Base-by-base conservation (phyloP, 148 eudicot genomes). In the Silene latifolia region DNA sequence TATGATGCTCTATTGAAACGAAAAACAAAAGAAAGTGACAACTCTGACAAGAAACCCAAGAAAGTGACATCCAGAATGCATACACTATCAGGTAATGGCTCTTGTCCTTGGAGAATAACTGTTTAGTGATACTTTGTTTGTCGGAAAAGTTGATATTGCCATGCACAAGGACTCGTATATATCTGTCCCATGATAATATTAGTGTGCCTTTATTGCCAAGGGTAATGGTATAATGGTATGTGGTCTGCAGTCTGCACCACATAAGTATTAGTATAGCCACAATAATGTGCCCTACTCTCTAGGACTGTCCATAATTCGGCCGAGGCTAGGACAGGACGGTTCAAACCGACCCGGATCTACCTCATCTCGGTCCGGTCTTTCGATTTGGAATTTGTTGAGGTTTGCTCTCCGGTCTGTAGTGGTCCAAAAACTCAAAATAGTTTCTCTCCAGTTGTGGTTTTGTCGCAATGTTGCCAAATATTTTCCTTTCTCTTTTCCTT, bases 1-100 rank as follows among this genome's bases (percentile, higher is more conserved):
- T 92, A 90, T 76, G 84, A 84, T 69, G 73, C 75, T 76, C 79
- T 92, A 13, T 80, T 89, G 61, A 80, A 44, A 44, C 80, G 77
- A 82, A 73, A 83, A 35, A 19, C 71, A 53, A 79, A 66, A 67
- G 86, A 62, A 68, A 42, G 71, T 19, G 53, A 73, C 35, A 32
- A 32, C 35, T 32, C 35, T 32, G 35, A 32, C n/a, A 80, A 80
- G 83, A 86, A 84, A 70, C 57, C 76, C 51, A 82, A 73, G 20
- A 59, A 62, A 7, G 62, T 23, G 24, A 64, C 62, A 73, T 27
- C 86, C 17, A 48, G 72, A 74, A 85, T 72, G 80, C 67, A 64
- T 61, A 63, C 76, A 67, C 39, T 72, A 25, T 27, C 81, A 76
- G 87, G 83, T 81, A 44, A 76, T 62, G 20, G 48, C 51, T 72